Evolutionary conservation across 352 stramenopile genomes (phyloP), one percentile per base, ranked within the genome.

Genomic region (Globisporangium sylvaticum): DNA sequence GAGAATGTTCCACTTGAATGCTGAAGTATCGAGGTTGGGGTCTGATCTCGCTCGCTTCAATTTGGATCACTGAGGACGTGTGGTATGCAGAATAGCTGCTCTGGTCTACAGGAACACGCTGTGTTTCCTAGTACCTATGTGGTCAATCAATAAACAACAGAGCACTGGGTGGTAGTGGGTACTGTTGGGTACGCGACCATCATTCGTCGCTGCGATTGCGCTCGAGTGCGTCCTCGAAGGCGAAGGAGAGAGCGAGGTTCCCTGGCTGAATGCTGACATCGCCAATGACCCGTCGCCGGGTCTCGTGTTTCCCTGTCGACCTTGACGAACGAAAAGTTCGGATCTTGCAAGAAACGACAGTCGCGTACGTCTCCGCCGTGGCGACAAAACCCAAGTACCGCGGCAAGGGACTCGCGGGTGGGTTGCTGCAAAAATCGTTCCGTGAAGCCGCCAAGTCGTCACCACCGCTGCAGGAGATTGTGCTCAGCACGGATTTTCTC

Each of bases 401-500:
- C 4, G 31, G 58, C 37, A 58, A 67, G 31, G 29, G 58, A n/a
- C 24, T 70, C 6, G 63, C 48, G 10, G 39, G 42, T 1, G n/a
- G 1, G 9, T 22, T 63, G n/a, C 37, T 73, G 4, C 37, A 34
- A 1, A 9, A 1, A 3, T 14, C 15, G 24, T 64, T 64, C 18
- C 25, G 22, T 2, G 37, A 27, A 39, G 58, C 59, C 4, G 12
- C 59, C 8, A 46, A 32, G 59, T 24, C 20, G 59, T 9, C 59
- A 9, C 6, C 39, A 22, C 12, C 34, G 9, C 14, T 39, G 39
- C 42, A 22, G 6, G 39, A 55, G 37, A 60, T 76, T n/a, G 58
- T 59, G 3, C 39, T 76, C 4, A 66, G 67, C 9, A 76, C 70
- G 1, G 62, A 73, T 50, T n/a, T 39, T 0, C 4, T 57, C 20